A percentile compares a stretch with the other conserved stretches of the same genome.
phyloP scores from a whole-genome alignment of 73 alveolate species.

The Blepharisma japonicum region DNA sequence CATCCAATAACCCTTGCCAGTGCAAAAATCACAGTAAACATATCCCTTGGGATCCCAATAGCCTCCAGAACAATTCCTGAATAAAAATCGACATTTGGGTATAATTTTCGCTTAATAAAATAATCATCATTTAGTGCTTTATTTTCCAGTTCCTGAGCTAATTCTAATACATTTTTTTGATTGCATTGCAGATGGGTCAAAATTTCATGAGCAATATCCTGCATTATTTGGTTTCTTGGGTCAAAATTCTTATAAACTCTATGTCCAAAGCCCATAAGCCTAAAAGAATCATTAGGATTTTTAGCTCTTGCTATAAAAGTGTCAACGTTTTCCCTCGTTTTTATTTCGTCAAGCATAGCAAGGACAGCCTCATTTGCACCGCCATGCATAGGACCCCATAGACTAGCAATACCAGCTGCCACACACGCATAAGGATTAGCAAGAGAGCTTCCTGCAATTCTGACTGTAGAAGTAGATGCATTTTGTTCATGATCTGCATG shows the following conservation, averaged over 20 bases:
- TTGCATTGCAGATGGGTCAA: constrained; percentile 54
- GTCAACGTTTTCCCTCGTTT: constrained; percentile 51
- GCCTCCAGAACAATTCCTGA: constrained; percentile 90
- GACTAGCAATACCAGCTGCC: constrained; percentile 92
- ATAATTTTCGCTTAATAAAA: not conserved
- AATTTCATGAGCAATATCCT: too few species aligned
- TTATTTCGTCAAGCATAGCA: constrained; percentile 71
- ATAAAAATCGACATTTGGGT: not conserved
- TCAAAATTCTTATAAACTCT: constrained; percentile 86
- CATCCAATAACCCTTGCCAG: constrained; percentile 92
- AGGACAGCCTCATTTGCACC: constrained; percentile 95
- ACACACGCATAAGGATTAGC: constrained; percentile 96
- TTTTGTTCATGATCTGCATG: constrained; percentile 93
- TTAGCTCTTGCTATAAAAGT: constrained; percentile 54
- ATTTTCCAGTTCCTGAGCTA: too few species aligned
- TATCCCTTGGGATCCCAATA: constrained; percentile 83
- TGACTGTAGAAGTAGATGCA: constrained; percentile 96
- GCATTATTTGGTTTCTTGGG: not conserved
- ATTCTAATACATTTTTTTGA: too few species aligned
- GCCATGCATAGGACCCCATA: constrained; percentile 98
- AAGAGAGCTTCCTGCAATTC: constrained; percentile 90
- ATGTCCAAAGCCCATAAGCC: constrained; percentile 97
- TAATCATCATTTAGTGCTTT: constrained; percentile 64
- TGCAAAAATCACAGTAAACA: constrained; percentile 97
- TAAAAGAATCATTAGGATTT: constrained; percentile 42